A percentile compares a stretch with the other conserved stretches of the same genome.
phyloP scores from a whole-genome alignment of 257 asterid species.

The Forsythia suspensa region DNA sequence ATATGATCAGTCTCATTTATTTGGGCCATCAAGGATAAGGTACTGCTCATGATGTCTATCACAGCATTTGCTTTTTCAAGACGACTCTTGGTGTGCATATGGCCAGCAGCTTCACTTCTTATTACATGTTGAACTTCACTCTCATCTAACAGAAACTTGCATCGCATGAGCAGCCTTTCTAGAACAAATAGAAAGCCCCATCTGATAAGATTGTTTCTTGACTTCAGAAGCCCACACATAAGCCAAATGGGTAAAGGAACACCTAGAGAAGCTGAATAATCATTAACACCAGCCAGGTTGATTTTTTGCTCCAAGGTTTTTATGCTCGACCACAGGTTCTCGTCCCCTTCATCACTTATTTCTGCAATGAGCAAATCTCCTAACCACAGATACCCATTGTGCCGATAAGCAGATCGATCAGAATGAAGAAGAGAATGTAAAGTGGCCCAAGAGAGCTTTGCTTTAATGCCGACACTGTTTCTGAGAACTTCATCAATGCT shows the following conservation, averaged over 20 bases:
- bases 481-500: constrained; percentile 53
- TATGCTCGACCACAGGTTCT: constrained; percentile 69
- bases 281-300: constrained; percentile 70
- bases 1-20: constrained; percentile 90
- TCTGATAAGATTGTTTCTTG: constrained; percentile 66
- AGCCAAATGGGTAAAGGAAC: constrained; percentile 94
- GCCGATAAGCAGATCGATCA: constrained; percentile 73
- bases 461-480: constrained; percentile 51
- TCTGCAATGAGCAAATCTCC: constrained; percentile 92
- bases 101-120: constrained; percentile 54
- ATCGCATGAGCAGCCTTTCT: constrained; percentile 94
- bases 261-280: constrained; percentile 70
- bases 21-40: constrained; percentile 94
- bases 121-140: constrained; percentile 72
- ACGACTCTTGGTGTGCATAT: constrained; percentile 53
- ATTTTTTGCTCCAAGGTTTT: constrained; percentile 77
- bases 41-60: constrained; percentile 88
- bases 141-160: constrained; percentile 97
- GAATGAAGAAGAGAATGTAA: constrained; percentile 99
- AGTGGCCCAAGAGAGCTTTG: constrained; percentile 84
- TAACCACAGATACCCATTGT: constrained; percentile 95
- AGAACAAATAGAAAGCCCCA: constrained; percentile 90
- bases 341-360: constrained; percentile 68
- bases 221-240: constrained; percentile 92
- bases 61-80: constrained; percentile 95